A percentile compares a stretch with the other conserved stretches of the same genome.
Evolutionary conservation across 306 rosid species (phyloP).

Genomic region (apple (Malus domestica)): ASM211411v1 NC_041803.1:25886001-25886500

Average conservation of each 20-base stretch:
- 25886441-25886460: background rate
- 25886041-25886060: conserved; percentile 33
- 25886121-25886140: conserved; percentile 14
- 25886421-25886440: background rate
- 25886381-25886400: background rate
- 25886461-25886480: background rate
- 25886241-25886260: too few species aligned
- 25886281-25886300: too few species aligned
- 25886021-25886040: conserved; percentile 42
- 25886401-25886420: background rate
- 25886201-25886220: too few species aligned
- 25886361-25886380: background rate
- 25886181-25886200: conserved; percentile 10
- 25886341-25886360: too few species aligned
- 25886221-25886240: too few species aligned
- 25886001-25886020: conserved; percentile 19
- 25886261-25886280: too few species aligned
- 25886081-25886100: background rate
- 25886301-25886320: too few species aligned
- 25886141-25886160: conserved; percentile 27
- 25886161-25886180: conserved; percentile 58
- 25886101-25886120: too few species aligned
- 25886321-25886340: too few species aligned
- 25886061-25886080: conserved; percentile 47
- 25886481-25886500: conserved; percentile 41